Evolutionary conservation across 163 green algal species (phyloP).

Genomic region (Scenedesmus sp.): DNA sequence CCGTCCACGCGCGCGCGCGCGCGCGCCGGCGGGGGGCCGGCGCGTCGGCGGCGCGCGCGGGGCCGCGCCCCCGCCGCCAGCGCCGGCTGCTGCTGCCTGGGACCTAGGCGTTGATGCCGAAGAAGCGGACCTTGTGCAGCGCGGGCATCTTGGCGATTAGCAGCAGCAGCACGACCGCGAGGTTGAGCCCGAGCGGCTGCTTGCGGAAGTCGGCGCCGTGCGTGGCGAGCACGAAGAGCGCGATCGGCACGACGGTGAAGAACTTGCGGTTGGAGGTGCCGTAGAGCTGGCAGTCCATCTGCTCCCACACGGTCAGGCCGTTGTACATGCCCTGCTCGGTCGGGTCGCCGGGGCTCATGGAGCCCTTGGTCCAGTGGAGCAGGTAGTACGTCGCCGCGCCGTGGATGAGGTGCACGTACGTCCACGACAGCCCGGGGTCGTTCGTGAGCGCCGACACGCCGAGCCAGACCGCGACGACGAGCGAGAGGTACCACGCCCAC

Average conservation of each 20-base stretch:
- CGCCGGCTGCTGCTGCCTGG: slow-evolving; percentile 51
- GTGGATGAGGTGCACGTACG: slow-evolving; percentile 90
- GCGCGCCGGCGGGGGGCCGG: too few species aligned
- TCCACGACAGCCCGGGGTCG: slow-evolving; percentile 91
- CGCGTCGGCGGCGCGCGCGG: too few species aligned
- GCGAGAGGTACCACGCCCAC: slow-evolving; percentile 89
- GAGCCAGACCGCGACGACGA: slow-evolving; percentile 87
- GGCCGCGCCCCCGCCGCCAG: too few species aligned
- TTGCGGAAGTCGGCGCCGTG: slow-evolving; percentile 88
- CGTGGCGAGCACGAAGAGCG: slow-evolving; percentile 89
- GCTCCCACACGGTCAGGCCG: slow-evolving; percentile 97
- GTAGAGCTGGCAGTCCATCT: slow-evolving; percentile 93
- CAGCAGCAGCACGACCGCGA: slow-evolving; percentile 86
- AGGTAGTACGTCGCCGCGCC: slow-evolving; percentile 92
- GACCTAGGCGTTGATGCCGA: slow-evolving; percentile 94
- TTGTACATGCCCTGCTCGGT: slow-evolving; percentile 89
- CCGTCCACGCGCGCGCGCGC: too few species aligned
- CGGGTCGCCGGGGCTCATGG: slow-evolving; percentile 76
- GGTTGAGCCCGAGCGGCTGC: slow-evolving; percentile 89
- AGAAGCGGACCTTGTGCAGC: slow-evolving; percentile 93
- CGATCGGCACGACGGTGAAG: slow-evolving; percentile 89
- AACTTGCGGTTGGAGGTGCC: slow-evolving; percentile 95
- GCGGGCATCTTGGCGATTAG: slow-evolving; percentile 91
- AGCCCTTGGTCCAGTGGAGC: slow-evolving; percentile 96
- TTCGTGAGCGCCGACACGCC: slow-evolving; percentile 65